A percentile compares a stretch with the other conserved stretches of the same genome.
phyloP scores from a whole-genome alignment of 2,329 filamentous ascomycete genomes.

The Ophiostoma australiae region DNA sequence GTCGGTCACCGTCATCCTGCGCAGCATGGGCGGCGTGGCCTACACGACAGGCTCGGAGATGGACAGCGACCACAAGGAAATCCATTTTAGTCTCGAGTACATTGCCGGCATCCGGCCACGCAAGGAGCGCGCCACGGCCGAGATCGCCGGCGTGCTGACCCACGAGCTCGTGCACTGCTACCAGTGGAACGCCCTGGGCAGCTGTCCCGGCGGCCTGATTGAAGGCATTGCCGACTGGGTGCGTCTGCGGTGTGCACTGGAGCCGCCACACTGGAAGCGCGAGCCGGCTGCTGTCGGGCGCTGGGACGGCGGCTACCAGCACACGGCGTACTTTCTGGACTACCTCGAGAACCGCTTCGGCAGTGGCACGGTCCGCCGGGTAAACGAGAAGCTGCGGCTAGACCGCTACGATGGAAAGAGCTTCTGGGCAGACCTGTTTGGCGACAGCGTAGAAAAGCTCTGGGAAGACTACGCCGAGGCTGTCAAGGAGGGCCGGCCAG shows the following conservation, averaged over 20 bases:
- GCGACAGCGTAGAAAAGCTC: constrained; percentile 59
- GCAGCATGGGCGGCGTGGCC: constrained; percentile 76
- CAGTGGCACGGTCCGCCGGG: constrained; percentile 51
- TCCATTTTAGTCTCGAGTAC: constrained; percentile 79
- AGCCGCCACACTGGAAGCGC: constrained; percentile 77
- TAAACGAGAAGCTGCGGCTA: constrained; percentile 65
- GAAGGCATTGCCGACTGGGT: constrained; percentile 96
- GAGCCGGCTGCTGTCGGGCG: constrained; percentile 43
- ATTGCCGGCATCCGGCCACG: constrained; percentile 47
- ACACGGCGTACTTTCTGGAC: constrained; percentile 85
- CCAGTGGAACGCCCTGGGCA: constrained; percentile 65
- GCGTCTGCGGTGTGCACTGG: constrained; percentile 64
- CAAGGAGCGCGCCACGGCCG: constrained; percentile 43
- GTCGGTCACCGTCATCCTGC: constrained; percentile 77
- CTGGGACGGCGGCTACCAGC: constrained; percentile 90
- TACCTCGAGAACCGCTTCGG: constrained; percentile 70
- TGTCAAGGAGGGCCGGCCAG: constrained; percentile 25
- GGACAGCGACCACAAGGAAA: constrained; percentile 85
- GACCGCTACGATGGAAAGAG: constrained; percentile 58
- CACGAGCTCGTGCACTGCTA: constrained; percentile 96
- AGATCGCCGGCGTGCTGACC: constrained; percentile 77
- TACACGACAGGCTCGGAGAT: constrained; percentile 79
- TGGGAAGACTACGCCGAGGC: constrained; percentile 65
- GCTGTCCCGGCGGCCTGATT: constrained; percentile 69
- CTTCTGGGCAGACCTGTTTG: constrained; percentile 67